Conservation (phyloP, 2,329 filamentous ascomycete genomes). For the Penicillium sp. region DNA sequence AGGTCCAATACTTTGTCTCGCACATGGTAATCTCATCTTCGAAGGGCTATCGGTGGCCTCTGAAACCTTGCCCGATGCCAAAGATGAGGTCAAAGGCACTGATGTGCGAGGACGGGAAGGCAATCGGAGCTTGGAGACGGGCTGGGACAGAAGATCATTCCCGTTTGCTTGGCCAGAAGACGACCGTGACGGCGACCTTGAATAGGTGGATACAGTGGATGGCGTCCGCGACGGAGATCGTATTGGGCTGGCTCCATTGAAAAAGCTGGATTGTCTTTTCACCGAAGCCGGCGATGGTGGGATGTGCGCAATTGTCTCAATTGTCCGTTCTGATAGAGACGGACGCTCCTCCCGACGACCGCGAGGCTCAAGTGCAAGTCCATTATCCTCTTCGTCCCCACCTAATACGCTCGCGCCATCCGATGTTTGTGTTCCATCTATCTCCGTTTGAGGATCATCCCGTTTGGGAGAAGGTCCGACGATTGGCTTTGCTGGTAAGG, state of each 20-base stretch:
- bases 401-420: conserved; percentile 19
- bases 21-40: conserved; percentile 31
- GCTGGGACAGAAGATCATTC: conserved; percentile 55
- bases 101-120: conserved; percentile 43
- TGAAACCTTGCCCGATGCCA: conserved; percentile 23
- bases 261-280: conserved; percentile 74
- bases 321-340: conserved; percentile 76
- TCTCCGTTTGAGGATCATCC: conserved; percentile 29
- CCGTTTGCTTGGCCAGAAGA: conserved; percentile 60
- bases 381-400: conserved; percentile 21
- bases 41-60: conserved; percentile 35
- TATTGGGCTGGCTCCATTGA: conserved; percentile 66
- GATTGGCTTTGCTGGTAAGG: conserved; percentile 33
- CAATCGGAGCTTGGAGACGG: conserved; percentile 41
- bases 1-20: conserved; percentile 29
- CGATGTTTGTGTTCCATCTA: conserved; percentile 29
- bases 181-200: conserved; percentile 49
- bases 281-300: conserved; percentile 76
- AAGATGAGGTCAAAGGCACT: conserved; percentile 30
- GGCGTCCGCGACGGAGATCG: conserved; percentile 68
- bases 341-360: conserved; percentile 36
- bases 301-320: conserved; percentile 80
- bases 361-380: conserved; percentile 25
- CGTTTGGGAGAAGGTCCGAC: conserved; percentile 28
- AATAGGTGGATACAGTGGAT: conserved; percentile 61